phyloP scores from a whole-genome alignment of 345 rosid genomes.

The Citrus glauca region DNA sequence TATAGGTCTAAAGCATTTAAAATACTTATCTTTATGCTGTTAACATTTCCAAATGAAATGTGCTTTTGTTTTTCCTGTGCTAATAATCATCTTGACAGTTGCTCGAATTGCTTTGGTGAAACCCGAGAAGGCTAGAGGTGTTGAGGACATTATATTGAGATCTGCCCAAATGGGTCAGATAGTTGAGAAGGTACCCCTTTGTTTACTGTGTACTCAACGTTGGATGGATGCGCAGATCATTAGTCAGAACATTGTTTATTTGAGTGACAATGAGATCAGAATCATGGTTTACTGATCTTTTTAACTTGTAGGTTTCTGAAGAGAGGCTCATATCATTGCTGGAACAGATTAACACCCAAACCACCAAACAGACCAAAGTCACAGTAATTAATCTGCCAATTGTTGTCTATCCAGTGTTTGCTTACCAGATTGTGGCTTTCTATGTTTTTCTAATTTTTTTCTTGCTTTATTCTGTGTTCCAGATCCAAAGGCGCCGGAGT shows the following conservation, averaged over 20 bases:
- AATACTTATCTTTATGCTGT: background rate
- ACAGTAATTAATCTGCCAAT: constrained; percentile 43
- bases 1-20: background rate
- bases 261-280: background rate
- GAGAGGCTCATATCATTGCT: constrained; percentile 81
- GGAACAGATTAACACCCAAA: constrained; percentile 93
- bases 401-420: background rate
- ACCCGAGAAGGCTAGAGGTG: constrained; percentile 96
- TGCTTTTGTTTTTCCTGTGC: background rate
- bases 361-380: constrained; percentile 87
- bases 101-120: constrained; percentile 96
- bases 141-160: constrained; percentile 84
- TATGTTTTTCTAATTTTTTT: background rate
- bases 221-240: background rate
- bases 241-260: background rate
- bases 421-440: background rate
- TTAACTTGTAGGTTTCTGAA: constrained; percentile 65
- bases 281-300: background rate
- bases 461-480: constrained; percentile 16
- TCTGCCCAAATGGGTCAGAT: constrained; percentile 95
- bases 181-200: constrained; percentile 65
- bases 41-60: background rate
- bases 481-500: constrained; percentile 95
- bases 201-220: background rate
- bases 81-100: constrained; percentile 32